These are phyloP conservation scores for Zygoascus flipseniorum DNA, from an alignment of 805 yeast species.

Conservation along the genomic window DNA sequence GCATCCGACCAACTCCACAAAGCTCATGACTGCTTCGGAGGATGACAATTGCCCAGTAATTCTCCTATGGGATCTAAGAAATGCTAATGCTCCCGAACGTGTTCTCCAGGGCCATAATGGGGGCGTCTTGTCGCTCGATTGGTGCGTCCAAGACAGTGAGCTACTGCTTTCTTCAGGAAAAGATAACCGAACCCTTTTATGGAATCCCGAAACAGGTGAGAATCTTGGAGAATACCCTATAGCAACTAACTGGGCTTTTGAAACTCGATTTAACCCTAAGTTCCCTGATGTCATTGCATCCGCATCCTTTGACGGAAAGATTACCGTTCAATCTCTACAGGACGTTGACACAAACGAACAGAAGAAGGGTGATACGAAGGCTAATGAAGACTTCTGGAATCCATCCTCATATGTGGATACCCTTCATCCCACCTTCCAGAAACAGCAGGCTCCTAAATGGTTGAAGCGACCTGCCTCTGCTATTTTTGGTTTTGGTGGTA, in stretches of 20 bases:
- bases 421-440: constrained; percentile 52
- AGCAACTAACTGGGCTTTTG: constrained; percentile 88
- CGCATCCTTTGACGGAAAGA: constrained; percentile 71
- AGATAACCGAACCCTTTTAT: constrained; percentile 76
- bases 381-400: constrained; percentile 73
- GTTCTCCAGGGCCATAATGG: constrained; percentile 71
- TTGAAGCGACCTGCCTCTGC: constrained; percentile 64
- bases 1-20: constrained; percentile 89
- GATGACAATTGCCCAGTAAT: constrained; percentile 73
- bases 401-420: constrained; percentile 30
- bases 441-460: constrained; percentile 87
- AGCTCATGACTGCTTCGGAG: constrained; percentile 79
- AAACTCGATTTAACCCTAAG: constrained; percentile 77
- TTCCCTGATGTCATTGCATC: constrained; percentile 72
- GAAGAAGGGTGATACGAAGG: constrained; percentile 14
- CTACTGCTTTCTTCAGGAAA: constrained; percentile 85
- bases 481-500: constrained; percentile 91
- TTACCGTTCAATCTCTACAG: constrained; percentile 77
- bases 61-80: constrained; percentile 89
- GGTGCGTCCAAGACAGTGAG: constrained; percentile 80
- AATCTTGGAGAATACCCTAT: constrained; percentile 83
- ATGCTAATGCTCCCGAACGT: constrained; percentile 81
- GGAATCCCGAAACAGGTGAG: constrained; percentile 78
- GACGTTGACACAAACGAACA: constrained; percentile 40
- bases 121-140: constrained; percentile 84